Conservation (phyloP, 2,329 filamentous ascomycete genomes). For the Chalaropsis ovoidea region DNA sequence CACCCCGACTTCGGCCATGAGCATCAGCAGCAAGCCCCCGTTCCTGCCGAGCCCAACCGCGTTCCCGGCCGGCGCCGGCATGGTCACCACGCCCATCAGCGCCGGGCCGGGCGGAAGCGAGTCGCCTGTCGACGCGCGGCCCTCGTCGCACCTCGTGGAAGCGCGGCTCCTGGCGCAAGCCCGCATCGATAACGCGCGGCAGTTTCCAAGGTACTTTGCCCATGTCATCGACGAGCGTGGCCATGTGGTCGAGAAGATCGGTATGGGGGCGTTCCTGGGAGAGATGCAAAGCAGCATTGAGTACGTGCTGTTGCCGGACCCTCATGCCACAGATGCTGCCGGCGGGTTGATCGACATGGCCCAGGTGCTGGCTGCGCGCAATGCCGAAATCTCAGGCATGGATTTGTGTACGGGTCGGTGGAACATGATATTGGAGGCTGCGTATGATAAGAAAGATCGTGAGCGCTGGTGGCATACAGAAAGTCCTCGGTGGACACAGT, state of each 20-base stretch:
- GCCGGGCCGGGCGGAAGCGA: background rate
- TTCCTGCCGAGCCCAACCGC: constrained; percentile 27
- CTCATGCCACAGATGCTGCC: constrained; percentile 45
- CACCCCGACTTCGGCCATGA: constrained; percentile 18
- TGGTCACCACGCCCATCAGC: constrained; percentile 29
- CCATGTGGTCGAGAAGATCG: constrained; percentile 42
- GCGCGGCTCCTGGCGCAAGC: constrained; percentile 56
- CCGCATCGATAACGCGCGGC: constrained; percentile 50
- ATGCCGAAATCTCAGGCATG: constrained; percentile 36
- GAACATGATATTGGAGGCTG: constrained; percentile 34
- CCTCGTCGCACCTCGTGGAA: constrained; percentile 37
- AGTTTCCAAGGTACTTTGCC: constrained; percentile 46
- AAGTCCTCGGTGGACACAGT: constrained; percentile 37
- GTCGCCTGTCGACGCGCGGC: constrained; percentile 29
- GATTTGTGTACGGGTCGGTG: constrained; percentile 41
- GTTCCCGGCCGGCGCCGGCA: constrained; percentile 2
- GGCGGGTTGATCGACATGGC: constrained; percentile 46
- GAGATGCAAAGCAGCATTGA: constrained; percentile 46
- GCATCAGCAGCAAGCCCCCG: constrained; percentile 18
- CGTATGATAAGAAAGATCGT: constrained; percentile 38
- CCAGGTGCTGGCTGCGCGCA: constrained; percentile 41
- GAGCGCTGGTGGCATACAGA: constrained; percentile 45
- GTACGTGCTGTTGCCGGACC: constrained; percentile 52
- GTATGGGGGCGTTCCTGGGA: constrained; percentile 53
- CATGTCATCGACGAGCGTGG: constrained; percentile 48